Percentiles rank a stretch among this genome's conserved stretches.
Evolutionary conservation across 1,139 yeast species (phyloP).

Genomic region (Saccharomycopsis hybrid): DNA sequence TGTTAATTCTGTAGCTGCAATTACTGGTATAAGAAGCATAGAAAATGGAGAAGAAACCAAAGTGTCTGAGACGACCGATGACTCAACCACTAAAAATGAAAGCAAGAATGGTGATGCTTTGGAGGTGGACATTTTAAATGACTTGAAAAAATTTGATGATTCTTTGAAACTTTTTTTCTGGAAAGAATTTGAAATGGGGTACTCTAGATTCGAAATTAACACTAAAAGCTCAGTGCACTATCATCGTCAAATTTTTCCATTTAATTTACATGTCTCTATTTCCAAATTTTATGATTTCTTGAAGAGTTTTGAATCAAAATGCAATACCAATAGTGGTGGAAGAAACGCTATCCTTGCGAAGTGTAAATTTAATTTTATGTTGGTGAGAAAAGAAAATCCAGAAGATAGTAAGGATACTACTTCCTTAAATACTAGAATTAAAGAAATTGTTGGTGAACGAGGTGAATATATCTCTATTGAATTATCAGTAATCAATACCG

Average conservation of each 20-base stretch:
- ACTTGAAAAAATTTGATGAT: slow-evolving; percentile 37
- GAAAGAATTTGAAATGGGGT: slow-evolving; percentile 34
- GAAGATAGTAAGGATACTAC: slow-evolving; percentile 10
- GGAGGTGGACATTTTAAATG: slow-evolving; percentile 26
- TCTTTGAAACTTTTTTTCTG: slow-evolving; percentile 44
- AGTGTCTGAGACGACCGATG: slow-evolving; percentile 22
- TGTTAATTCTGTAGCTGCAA: neutral
- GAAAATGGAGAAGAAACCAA: slow-evolving; percentile 24
- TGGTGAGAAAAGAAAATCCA: slow-evolving; percentile 31
- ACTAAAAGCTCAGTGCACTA: slow-evolving; percentile 53
- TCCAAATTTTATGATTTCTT: slow-evolving; percentile 33
- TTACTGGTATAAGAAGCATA: neutral
- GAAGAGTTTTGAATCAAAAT: slow-evolving; percentile 38
- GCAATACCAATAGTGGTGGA: slow-evolving; percentile 42
- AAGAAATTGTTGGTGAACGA: slow-evolving; percentile 31
- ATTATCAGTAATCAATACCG: slow-evolving; percentile 30
- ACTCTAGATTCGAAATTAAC: slow-evolving; percentile 58
- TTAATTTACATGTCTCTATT: slow-evolving; percentile 36
- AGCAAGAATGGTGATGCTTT: neutral
- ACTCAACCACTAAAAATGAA: neutral
- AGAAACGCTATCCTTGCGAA: slow-evolving; percentile 27
- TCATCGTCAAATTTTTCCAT: slow-evolving; percentile 60
- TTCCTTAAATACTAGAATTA: slow-evolving; percentile 19
- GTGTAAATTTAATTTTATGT: slow-evolving; percentile 29
- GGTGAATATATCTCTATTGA: slow-evolving; percentile 36